Conservation (phyloP, 495 filamentous ascomycete genomes). For the Daldinia loculata region DNA sequence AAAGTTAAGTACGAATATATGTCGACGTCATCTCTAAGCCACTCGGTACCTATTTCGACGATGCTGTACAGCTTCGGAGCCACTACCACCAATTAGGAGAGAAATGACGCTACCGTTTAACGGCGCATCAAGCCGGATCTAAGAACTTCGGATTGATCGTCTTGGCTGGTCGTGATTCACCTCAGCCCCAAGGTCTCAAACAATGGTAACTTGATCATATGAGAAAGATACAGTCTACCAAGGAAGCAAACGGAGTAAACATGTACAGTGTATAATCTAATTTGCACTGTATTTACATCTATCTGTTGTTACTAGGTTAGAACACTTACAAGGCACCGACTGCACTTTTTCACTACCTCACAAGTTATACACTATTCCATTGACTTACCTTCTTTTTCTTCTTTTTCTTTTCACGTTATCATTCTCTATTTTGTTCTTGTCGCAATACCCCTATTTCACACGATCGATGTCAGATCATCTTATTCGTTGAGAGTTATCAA, state of each 20-base stretch:
- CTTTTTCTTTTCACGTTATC: conserved; percentile 3
- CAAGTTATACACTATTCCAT: conserved; percentile 4
- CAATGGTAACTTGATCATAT: conserved; percentile 9
- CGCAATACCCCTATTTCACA: not conserved
- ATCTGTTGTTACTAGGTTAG: not conserved
- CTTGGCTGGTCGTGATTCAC: conserved; percentile 13
- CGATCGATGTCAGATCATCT: not conserved
- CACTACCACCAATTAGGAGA: conserved; percentile 23
- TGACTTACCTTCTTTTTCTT: conserved; percentile 2
- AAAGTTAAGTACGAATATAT: not conserved
- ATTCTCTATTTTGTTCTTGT: conserved; percentile 12
- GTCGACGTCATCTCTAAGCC: conserved; percentile 34
- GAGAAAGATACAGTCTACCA: not conserved
- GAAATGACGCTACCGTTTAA: conserved; percentile 13
- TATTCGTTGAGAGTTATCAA: not conserved
- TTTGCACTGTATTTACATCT: conserved; percentile 5
- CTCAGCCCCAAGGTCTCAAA: conserved; percentile 22
- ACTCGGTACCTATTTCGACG: conserved; percentile 8
- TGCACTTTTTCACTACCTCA: conserved; percentile 27
- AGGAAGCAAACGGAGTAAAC: not conserved
- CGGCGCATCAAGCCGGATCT: conserved; percentile 8
- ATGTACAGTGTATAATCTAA: not conserved
- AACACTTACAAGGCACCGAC: conserved; percentile 7
- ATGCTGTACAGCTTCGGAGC: not conserved
- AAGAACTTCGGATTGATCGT: not conserved